Evolutionary conservation across 257 asterid genomes (phyloP), one percentile per base, ranked within the genome.

Genomic region (Prunella vulgaris): DNA sequence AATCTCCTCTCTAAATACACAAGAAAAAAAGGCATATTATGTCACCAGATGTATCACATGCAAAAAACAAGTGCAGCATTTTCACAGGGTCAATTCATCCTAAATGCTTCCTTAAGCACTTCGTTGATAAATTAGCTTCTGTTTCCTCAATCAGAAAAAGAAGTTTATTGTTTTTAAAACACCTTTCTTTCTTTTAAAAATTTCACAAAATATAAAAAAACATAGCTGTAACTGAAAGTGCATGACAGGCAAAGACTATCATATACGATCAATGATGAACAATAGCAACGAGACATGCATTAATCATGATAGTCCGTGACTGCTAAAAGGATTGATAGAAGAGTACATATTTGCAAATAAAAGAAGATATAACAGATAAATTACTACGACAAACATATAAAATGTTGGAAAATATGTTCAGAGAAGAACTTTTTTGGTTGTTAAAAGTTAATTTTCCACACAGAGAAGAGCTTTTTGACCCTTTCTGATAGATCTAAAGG

Each of bases 1-100:
- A 71, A 93, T 84, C 87, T 93, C 99, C 86, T 93, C 99, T 79
- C 99, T 93, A 66, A 22, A 53, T 60, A 81, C 58, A 75, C 53
- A 28, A 37, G 42, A 60, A 10, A 30, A 35, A 7, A 71, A 51
- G 27, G 15, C 14, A 20, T 28, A 48, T 63, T 24, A 60, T 22
- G 56, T n/a, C 44, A 60, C 28, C 65, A 56, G 56, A 32, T 46
- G 37, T 66, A 56, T 69, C 14, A 12, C 15, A 13, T 72, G 27
- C 4, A 15, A 25, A n/a, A 15, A 9, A 35, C 3, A 1, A 53
- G 5, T 32, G 51, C 51, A 61, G 17, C 51, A 33, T 9, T 4
- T 18, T 52, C 28, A 30, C 18, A 20, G 3, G 54, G 52, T 12
- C 58, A 30, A 10, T 9, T 44, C 22, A 46, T 44, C 40, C 68